Percentiles rank a stretch among this genome's conserved stretches.
Conservation (phyloP, 1,284 basidiomycete genomes). For the Lentinula novae-zelandiae region DNA sequence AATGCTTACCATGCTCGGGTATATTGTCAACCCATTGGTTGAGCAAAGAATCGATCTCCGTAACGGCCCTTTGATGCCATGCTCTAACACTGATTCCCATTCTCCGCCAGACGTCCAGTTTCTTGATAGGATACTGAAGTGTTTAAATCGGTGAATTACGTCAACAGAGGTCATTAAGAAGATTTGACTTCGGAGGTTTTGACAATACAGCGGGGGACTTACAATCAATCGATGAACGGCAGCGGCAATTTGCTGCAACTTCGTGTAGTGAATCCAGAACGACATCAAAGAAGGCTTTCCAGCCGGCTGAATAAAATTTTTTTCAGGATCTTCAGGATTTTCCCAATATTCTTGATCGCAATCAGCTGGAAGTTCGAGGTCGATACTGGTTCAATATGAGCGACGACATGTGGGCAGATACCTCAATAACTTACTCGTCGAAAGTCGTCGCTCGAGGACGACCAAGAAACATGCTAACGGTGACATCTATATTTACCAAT, state of each 20-base stretch:
- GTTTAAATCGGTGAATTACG: not conserved
- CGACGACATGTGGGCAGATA: not conserved
- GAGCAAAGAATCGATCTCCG: constrained; percentile 11
- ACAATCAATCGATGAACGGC: constrained; percentile 61
- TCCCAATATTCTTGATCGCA: constrained; percentile 75
- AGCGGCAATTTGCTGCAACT: constrained; percentile 61
- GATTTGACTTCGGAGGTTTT: not conserved
- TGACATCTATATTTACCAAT: constrained; percentile 44
- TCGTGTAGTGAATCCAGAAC: constrained; percentile 54
- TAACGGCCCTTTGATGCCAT: constrained; percentile 11
- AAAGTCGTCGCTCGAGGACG: constrained; percentile 58
- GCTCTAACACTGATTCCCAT: constrained; percentile 29
- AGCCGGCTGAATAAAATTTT: constrained; percentile 37
- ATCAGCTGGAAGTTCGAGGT: constrained; percentile 61
- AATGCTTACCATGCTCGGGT: constrained; percentile 11
- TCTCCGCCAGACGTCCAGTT: constrained; percentile 25
- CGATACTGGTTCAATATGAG: constrained; percentile 38
- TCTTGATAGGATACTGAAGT: constrained; percentile 32
- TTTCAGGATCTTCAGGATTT: constrained; percentile 32
- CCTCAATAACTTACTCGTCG: constrained; percentile 45
- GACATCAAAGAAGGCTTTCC: constrained; percentile 47
- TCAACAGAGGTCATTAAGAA: not conserved
- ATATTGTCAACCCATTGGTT: constrained; percentile 11
- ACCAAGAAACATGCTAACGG: constrained; percentile 54
- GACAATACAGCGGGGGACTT: constrained; percentile 18